These are phyloP conservation scores for Hyparrhenia diplandra DNA, from an alignment of 176 grass and related monocot species.

Conservation along the genomic window DNA sequence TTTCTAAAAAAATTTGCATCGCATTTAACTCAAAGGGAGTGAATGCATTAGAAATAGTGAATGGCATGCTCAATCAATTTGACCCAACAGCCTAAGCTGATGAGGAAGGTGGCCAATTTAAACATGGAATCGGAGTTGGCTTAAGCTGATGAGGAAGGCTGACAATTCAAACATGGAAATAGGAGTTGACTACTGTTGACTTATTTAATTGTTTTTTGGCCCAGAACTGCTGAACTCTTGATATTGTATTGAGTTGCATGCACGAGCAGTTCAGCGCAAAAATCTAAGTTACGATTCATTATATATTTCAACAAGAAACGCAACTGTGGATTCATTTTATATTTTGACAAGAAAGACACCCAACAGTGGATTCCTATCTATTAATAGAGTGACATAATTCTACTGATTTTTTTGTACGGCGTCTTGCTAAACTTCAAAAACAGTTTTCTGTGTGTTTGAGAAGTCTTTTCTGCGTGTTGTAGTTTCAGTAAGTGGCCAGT, in stretches of 20 bases:
- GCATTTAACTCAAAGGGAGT: background rate
- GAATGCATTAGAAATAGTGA: background rate
- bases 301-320: background rate
- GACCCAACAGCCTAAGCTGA: background rate
- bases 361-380: background rate
- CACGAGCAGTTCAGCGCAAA: background rate
- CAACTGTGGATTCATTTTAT: background rate
- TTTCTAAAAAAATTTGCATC: background rate
- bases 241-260: background rate
- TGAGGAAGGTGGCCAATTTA: background rate
- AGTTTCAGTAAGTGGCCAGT: background rate
- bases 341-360: too few species aligned
- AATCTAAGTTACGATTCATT: background rate
- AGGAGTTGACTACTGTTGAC: background rate
- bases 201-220: background rate
- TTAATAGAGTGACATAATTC: background rate
- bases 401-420: too few species aligned
- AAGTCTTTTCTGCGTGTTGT: background rate
- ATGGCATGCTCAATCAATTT: background rate
- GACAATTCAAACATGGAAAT: background rate
- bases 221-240: background rate
- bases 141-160: background rate
- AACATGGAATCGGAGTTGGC: too few species aligned
- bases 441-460: too few species aligned
- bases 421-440: background rate